A percentile compares a stretch with the other conserved stretches of the same genome.
phyloP scores from a whole-genome alignment of 768 basidiomycete genomes.

The Omphalotus guepiniiformis region DNA sequence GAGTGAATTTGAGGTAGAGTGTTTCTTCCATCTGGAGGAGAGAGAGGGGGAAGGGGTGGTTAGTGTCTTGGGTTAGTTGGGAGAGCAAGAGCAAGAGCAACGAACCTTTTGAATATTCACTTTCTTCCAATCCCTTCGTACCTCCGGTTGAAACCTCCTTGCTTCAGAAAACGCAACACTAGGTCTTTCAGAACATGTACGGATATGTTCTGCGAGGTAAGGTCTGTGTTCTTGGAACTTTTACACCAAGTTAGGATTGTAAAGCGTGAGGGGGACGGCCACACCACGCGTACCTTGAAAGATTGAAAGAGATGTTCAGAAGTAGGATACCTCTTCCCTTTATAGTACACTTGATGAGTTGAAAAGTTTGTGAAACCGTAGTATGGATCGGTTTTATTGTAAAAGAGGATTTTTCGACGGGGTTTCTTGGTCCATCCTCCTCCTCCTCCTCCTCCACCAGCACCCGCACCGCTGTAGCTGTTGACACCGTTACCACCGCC shows the following conservation, averaged over 20 bases:
- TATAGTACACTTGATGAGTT: constrained; percentile 55
- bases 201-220: constrained; percentile 63
- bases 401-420: constrained; percentile 49
- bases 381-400: constrained; percentile 58
- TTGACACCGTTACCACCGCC: neutral
- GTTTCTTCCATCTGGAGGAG: constrained; percentile 57
- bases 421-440: neutral
- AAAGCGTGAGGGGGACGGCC: neutral
- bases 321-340: constrained; percentile 65
- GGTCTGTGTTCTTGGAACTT: constrained; percentile 61
- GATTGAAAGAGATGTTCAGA: constrained; percentile 78
- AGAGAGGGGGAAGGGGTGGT: neutral
- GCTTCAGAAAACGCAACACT: constrained; percentile 66
- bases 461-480: neutral
- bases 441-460: neutral
- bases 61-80: neutral
- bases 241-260: neutral
- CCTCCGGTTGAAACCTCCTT: constrained; percentile 56
- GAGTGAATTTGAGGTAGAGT: constrained; percentile 65
- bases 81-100: neutral
- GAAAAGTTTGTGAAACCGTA: constrained; percentile 78
- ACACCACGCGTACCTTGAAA: constrained; percentile 48
- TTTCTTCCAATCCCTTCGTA: constrained; percentile 63
- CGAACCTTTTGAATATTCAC: constrained; percentile 63
- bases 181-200: constrained; percentile 58